Evolutionary conservation across 75 land plant genomes (phyloP).

Genomic region (Selaginella moellendorffii): DNA sequence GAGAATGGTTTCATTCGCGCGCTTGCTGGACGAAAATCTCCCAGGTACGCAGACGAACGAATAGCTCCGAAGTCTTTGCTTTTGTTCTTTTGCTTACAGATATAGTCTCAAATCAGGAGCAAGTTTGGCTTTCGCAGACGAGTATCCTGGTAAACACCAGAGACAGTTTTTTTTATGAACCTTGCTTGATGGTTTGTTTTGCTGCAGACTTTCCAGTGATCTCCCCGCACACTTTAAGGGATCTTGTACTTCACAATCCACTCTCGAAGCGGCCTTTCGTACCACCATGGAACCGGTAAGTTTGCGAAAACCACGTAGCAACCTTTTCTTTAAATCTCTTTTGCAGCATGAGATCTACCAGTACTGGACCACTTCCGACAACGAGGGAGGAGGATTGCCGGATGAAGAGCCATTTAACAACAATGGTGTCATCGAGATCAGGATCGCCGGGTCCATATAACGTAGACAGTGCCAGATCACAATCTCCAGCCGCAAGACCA

Average conservation of each 20-base stretch:
- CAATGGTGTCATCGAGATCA: background rate
- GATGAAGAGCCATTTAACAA: background rate
- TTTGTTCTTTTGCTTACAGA: too few species aligned
- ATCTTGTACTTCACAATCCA: background rate
- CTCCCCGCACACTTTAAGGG: background rate
- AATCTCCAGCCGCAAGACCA: background rate
- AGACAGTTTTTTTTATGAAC: background rate
- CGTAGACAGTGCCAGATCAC: background rate
- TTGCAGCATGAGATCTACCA: background rate
- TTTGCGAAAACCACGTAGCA: background rate
- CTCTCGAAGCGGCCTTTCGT: background rate
- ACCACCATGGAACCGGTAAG: background rate
- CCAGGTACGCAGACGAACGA: too few species aligned
- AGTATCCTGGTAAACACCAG: background rate
- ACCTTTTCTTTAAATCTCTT: too few species aligned
- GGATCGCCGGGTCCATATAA: background rate
- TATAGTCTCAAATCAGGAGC: background rate
- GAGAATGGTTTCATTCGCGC: background rate
- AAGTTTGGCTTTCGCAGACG: background rate
- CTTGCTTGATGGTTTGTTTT: background rate
- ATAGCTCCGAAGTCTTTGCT: too few species aligned
- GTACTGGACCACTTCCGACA: background rate
- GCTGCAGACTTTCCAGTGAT: background rate
- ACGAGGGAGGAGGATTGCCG: background rate
- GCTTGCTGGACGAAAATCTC: background rate